Base-by-base conservation (phyloP, 1,284 basidiomycete species). In the Caloboletus firmus region DNA sequence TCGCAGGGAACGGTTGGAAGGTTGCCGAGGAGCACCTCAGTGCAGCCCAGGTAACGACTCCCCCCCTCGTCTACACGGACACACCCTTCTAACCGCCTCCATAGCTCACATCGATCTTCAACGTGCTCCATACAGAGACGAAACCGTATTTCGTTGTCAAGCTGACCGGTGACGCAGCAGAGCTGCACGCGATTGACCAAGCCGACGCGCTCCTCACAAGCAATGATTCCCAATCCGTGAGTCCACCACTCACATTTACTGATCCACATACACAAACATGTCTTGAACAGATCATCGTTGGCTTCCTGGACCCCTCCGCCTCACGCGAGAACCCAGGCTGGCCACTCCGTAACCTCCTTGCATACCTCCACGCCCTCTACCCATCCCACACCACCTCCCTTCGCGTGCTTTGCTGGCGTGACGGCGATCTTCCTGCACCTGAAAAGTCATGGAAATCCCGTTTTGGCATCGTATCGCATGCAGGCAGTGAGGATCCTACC, bases 321-420 rank as follows among this genome's bases (percentile, higher is more conserved):
- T 77, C 83, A 35, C 76, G 84, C 0, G 70, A 81, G 1, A 88
- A 90, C 57, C 93, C 94, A 0, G 96, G 96, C 18, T 99, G 97
- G 96, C 92, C 93, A 0, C 78, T 98, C 7, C 88, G 96, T 39
- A 99, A 98, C 65, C 79, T 96, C 39, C 85, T 99, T 13, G 84
- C 89, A 28, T 94, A 89, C 72, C 82, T 98, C 17, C 77, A 80
- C 24, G 74, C 77, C 8, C 72, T 79, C 12, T 78, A 88, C 60
- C 79, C 79, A 0, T 69, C 82, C 17, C 71, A 72, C 5, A 74
- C 80, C 0, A 66, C 77, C 0, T 72, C 74, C 0, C 54, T 95
- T n/a, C 80, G 79, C 13, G 76, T 94, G 5, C 76, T 95, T 20
- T 87, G 89, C 60, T 91, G 93, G 81, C 79, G 91, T 24, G 85